phyloP scores from a whole-genome alignment of 129 eudicot genomes.

The Lactuca saligna region DNA sequence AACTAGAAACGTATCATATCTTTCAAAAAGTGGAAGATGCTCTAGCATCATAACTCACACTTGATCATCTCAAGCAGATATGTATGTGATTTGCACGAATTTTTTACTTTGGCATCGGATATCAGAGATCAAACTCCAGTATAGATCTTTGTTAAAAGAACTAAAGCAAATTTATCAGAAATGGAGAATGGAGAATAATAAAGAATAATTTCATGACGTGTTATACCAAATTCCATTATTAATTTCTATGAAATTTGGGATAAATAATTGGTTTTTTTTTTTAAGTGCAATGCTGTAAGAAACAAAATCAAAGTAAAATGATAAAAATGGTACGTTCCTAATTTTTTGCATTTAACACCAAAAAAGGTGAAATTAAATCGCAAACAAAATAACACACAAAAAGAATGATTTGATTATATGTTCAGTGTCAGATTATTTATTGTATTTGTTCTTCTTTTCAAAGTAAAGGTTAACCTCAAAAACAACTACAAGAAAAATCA shows the following conservation, averaged over 20 bases:
- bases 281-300: background rate
- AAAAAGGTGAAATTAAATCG: background rate
- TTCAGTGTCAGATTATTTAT: background rate
- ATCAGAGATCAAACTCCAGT: background rate
- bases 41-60: too few relatives aligned
- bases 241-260: background rate
- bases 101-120: too few relatives aligned
- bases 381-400: background rate
- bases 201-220: background rate
- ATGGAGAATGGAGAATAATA: background rate
- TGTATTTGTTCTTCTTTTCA: background rate
- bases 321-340: background rate
- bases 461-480: background rate
- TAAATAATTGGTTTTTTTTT: too few relatives aligned
- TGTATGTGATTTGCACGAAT: background rate
- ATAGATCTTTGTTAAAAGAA: background rate
- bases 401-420: background rate
- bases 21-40: too few relatives aligned
- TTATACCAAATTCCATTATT: background rate
- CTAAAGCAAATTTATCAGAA: background rate
- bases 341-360: background rate
- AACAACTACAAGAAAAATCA: background rate
- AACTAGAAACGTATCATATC: too few relatives aligned
- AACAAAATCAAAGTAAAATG: background rate
- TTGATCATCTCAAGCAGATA: background rate